Evolutionary conservation across 176 grass and related monocot genomes (phyloP).

Genomic region (bread wheat (Triticum aestivum)): IWGSC_CS_RefSeq_v2.1 NC_057798.1:738289527-738290026

Average conservation of each 20-base stretch:
- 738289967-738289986: neutral
- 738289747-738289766: neutral
- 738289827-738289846: neutral
- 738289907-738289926: neutral
- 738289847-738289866: neutral
- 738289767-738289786: neutral
- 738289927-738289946: neutral
- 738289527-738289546: neutral
- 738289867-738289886: neutral
- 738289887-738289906: neutral
- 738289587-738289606: neutral
- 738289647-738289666: neutral
- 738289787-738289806: neutral
- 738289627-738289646: neutral
- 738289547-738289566: neutral
- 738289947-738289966: neutral
- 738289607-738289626: neutral
- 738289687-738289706: neutral
- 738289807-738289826: neutral
- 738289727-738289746: neutral
- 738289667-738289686: neutral
- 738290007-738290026: neutral
- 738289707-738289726: neutral
- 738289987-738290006: neutral
- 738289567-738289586: neutral